phyloP scores from a whole-genome alignment of 2,329 filamentous ascomycete genomes.

The Fusarium xylarioides region DNA sequence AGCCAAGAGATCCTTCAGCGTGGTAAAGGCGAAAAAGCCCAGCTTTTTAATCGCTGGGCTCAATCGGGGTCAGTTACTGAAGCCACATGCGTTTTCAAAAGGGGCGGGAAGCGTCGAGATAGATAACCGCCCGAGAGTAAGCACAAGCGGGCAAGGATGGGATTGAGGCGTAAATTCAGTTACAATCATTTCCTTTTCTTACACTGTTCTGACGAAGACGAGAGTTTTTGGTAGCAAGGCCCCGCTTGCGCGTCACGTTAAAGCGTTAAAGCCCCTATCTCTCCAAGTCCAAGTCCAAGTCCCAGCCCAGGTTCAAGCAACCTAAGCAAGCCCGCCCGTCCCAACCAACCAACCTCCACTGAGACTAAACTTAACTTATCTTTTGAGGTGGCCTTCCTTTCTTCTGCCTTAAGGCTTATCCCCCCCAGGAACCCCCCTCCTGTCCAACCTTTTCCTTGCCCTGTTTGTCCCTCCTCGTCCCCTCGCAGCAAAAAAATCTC shows the following conservation, averaged over 20 bases:
- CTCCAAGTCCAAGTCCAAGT: background rate
- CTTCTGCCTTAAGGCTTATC: constrained; percentile 12
- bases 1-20: background rate
- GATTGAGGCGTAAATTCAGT: background rate
- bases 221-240: constrained; percentile 5
- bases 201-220: background rate
- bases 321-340: background rate
- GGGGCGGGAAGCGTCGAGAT: background rate
- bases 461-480: background rate
- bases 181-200: constrained; percentile 28
- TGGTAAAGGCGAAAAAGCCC: background rate
- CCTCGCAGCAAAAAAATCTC: constrained; percentile 13
- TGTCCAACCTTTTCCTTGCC: constrained; percentile 1
- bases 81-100: background rate
- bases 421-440: background rate
- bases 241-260: constrained; percentile 25
- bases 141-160: background rate
- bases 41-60: background rate
- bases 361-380: constrained; percentile 5
- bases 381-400: background rate
- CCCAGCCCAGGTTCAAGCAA: background rate
- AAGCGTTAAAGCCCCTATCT: constrained; percentile 22
- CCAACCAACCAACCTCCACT: background rate
- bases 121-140: background rate
- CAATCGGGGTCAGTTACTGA: background rate